Evolutionary conservation across 1,139 yeast species (phyloP), one percentile per base, ranked within the genome.

Genomic region (Blastobotrys proliferans): DNA sequence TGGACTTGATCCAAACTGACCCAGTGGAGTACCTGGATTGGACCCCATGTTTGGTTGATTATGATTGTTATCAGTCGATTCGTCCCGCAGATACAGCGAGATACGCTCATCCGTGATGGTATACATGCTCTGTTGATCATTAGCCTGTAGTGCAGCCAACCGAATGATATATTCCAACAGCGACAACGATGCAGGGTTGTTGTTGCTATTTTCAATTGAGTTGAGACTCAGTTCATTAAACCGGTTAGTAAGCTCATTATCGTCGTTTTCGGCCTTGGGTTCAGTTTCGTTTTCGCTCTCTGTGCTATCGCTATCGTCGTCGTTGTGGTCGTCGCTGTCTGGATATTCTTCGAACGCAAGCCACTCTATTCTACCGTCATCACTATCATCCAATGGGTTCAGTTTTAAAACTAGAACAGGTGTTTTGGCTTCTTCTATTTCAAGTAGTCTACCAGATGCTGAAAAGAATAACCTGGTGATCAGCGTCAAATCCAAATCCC

Each of bases 381-480:
- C 46, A 17, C 50, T 44, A 18, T 50, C 48, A 36, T 58, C 56
- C 10, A 55, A 51, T 2, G 75, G 63, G 30, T 66, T 70, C 4
- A 72, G 56, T 47, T 77, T 84, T 25, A 84, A 57, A 1, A 84
- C 83, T 41, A 85, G 65, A 0, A 85, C 92, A 0, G 94, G 90
- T 0, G 82, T 68, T 41, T 73, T 74, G 28, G 80, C 69, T 35
- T 79, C 86, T 33, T 81, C 86, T 14, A 85, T 66, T 44, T 76
- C 77, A 30, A 85, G 69, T 13, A 84, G 62, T 44, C 73, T 73
- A 0, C 94, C 94, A 1, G 90, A 81, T 1, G 84, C 85, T 47
- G 83, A 77, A 63, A 83, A 85, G 52, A 82, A 85, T 45, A 83
- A 62, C 47, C 81, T 69, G 5, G 72, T 66, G 2, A 84, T 67